Conservation (phyloP, 23 red algal genomes). For the Pyropia yezoensis region DNA sequence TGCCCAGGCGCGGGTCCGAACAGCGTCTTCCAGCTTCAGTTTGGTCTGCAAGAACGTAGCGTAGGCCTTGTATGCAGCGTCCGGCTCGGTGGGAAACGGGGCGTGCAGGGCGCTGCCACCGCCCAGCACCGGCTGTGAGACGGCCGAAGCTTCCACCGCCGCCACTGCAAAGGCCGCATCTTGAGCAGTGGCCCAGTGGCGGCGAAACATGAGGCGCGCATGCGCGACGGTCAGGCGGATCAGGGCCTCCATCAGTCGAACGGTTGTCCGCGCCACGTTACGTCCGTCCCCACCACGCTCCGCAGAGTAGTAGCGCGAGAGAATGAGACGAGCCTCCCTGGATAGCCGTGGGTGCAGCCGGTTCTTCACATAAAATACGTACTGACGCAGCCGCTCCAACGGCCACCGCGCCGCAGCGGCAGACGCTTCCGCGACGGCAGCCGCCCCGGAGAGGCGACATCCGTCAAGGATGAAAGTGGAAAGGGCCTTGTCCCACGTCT, state of each 20-base stretch:
- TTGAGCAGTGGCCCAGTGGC: conserved; percentile 44
- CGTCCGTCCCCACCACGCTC: conserved; percentile 43
- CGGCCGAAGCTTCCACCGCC: conserved; percentile 69
- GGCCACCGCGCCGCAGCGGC: conserved; percentile 34
- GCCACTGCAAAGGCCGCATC: conserved; percentile 95
- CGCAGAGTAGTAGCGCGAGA: conserved; percentile 74
- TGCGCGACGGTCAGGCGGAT: conserved; percentile 83
- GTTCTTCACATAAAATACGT: conserved; percentile 78
- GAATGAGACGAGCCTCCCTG: conserved; percentile 21
- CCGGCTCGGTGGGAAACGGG: conserved; percentile 45
- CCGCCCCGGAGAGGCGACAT: conserved; percentile 3
- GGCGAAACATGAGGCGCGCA: conserved; percentile 79
- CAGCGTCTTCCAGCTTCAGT: conserved; percentile 11
- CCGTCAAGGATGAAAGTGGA: conserved; percentile 86
- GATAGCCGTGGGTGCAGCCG: conserved; percentile 55
- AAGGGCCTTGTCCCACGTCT: conserved; percentile 77
- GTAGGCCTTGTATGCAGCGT: conserved; percentile 50
- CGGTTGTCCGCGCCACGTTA: conserved; percentile 91
- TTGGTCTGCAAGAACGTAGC: conserved; percentile 26
- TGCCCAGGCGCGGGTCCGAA: background rate
- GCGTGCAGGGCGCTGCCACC: conserved; percentile 55
- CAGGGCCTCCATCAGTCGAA: conserved; percentile 93
- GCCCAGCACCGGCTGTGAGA: conserved; percentile 38
- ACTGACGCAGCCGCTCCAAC: conserved; percentile 62
- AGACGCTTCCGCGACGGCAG: background rate